Conservation (phyloP, 1,284 basidiomycete genomes). For the Cryptococcus sp. region DNA sequence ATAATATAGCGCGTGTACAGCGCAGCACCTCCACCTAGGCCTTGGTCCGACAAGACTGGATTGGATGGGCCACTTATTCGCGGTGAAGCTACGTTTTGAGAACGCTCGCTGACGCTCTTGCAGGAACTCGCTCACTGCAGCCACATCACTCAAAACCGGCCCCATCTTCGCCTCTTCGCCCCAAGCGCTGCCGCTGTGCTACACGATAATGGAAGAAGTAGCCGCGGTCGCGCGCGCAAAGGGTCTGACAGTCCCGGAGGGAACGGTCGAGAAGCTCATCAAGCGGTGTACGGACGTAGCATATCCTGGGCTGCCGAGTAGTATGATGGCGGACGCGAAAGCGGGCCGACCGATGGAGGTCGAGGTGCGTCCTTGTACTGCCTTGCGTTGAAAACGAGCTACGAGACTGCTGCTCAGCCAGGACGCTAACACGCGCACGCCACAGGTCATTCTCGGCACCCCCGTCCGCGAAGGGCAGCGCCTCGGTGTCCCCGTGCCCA, state of each 20-base stretch:
- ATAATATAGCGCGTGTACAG: no score
- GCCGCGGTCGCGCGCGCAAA: slow-evolving; percentile 51
- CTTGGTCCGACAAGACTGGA: no score
- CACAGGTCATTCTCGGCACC: slow-evolving; percentile 51
- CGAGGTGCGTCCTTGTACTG: slow-evolving; percentile 30
- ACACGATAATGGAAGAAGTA: slow-evolving; percentile 50
- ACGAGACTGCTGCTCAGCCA: neutral
- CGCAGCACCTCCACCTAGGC: no score
- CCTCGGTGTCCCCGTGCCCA: slow-evolving; percentile 51
- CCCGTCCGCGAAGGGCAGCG: slow-evolving; percentile 51
- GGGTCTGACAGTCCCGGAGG: slow-evolving; percentile 49
- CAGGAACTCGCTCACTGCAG: slow-evolving; percentile 50
- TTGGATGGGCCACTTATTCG: no score
- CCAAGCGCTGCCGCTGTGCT: slow-evolving; percentile 39
- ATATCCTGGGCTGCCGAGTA: slow-evolving; percentile 45
- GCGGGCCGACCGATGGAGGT: slow-evolving; percentile 51
- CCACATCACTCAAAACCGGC: slow-evolving; percentile 45
- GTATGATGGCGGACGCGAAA: slow-evolving; percentile 50
- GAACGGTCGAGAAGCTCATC: slow-evolving; percentile 45
- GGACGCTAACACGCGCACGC: neutral
- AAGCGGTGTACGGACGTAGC: slow-evolving; percentile 42
- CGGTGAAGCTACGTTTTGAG: neutral
- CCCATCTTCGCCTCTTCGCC: slow-evolving; percentile 46
- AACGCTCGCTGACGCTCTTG: slow-evolving; percentile 3
- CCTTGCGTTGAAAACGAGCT: neutral